Conservation (phyloP, 768 basidiomycete genomes). For the Pisolithus sp. region DNA sequence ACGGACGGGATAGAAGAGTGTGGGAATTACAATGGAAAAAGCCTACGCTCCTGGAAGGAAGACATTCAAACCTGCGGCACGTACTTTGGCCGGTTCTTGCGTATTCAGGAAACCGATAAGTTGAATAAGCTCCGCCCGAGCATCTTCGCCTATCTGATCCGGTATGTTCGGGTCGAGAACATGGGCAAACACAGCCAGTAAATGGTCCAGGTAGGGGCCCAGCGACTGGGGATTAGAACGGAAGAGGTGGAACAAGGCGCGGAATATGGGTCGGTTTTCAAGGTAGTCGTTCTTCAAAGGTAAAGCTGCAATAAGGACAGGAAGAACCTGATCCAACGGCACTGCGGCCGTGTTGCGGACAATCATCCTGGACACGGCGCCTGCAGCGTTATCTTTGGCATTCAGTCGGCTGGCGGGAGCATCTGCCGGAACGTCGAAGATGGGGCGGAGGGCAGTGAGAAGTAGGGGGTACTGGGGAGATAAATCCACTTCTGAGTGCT, state of each 20-base stretch:
- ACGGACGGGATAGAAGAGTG: not conserved
- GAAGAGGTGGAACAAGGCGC: constrained; percentile 84
- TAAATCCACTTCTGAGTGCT: constrained; percentile 78
- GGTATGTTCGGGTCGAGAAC: constrained; percentile 70
- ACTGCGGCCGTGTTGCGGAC: constrained; percentile 69
- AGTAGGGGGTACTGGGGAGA: constrained; percentile 74
- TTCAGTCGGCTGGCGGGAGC: constrained; percentile 65
- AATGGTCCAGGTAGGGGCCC: constrained; percentile 66
- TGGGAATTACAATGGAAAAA: not conserved
- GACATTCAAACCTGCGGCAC: constrained; percentile 63
- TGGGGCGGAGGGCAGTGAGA: constrained; percentile 71
- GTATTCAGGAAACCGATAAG: constrained; percentile 67
- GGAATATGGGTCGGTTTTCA: constrained; percentile 88
- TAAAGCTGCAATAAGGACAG: constrained; percentile 72
- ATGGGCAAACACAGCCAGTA: constrained; percentile 73
- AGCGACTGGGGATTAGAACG: constrained; percentile 64
- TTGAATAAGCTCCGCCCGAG: constrained; percentile 66
- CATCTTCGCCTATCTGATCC: constrained; percentile 79
- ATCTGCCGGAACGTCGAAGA: constrained; percentile 65
- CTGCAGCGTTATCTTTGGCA: constrained; percentile 95
- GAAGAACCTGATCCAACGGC: constrained; percentile 88
- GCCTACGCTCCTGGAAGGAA: constrained; percentile 43
- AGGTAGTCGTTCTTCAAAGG: constrained; percentile 85
- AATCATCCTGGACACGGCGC: constrained; percentile 86
- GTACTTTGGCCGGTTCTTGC: constrained; percentile 72